Conservation (phyloP, 1,284 basidiomycete species). For the Leccinum laetum region DNA sequence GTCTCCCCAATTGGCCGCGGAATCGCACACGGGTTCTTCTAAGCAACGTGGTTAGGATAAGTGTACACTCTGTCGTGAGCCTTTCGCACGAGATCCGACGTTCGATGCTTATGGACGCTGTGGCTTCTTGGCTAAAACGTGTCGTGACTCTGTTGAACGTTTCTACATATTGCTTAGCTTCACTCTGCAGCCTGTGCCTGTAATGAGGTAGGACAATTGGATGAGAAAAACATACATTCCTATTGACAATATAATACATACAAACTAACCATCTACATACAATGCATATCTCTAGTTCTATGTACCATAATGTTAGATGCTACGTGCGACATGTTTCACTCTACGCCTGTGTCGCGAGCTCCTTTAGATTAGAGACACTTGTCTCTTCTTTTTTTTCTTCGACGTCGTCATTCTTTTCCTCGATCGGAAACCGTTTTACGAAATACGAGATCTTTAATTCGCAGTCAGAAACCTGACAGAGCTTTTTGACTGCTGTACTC, state of each 20-base stretch:
- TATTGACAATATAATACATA: background rate
- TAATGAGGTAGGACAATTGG: background rate
- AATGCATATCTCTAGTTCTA: constrained; percentile 11
- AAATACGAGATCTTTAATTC: constrained; percentile 30
- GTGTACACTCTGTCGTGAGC: background rate
- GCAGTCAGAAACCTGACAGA: constrained; percentile 23
- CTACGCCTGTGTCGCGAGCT: constrained; percentile 18
- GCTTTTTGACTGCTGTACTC: constrained; percentile 15
- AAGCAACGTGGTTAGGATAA: background rate
- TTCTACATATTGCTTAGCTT: background rate
- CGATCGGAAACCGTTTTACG: constrained; percentile 29
- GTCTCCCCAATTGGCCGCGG: constrained; percentile 20
- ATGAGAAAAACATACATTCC: background rate
- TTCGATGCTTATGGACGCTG: constrained; percentile 3
- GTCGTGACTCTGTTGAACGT: background rate
- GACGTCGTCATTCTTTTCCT: constrained; percentile 15
- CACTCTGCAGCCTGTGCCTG: background rate
- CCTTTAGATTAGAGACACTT: constrained; percentile 4
- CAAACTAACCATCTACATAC: background rate
- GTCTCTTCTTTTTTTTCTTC: constrained; percentile 22
- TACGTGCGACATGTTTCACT: constrained; percentile 3
- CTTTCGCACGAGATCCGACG: constrained; percentile 16
- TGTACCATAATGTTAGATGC: constrained; percentile 19
- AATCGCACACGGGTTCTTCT: constrained; percentile 21
- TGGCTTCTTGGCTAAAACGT: constrained; percentile 1